These are phyloP conservation scores for Nemania abortiva DNA, from an alignment of 2,329 filamentous ascomycete genomes.

Conservation along the genomic window DNA sequence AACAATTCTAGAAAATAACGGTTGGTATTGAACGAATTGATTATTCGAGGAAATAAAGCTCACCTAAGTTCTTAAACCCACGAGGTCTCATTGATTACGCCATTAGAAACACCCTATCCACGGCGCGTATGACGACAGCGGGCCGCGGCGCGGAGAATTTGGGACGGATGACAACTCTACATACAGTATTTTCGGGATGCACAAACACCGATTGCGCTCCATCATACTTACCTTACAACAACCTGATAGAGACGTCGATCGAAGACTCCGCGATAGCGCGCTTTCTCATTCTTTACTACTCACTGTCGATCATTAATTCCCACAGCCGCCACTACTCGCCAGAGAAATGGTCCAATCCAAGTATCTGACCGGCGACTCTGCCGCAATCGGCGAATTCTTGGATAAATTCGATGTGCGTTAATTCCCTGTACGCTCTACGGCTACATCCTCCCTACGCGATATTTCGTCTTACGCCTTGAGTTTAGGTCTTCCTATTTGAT, in stretches of 20 bases:
- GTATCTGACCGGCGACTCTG: slow-evolving; percentile 82
- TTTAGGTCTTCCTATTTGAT: slow-evolving; percentile 90
- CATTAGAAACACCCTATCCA: background rate
- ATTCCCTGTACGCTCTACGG: slow-evolving; percentile 44
- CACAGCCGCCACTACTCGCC: background rate
- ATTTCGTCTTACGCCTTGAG: slow-evolving; percentile 26
- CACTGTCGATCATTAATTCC: no score
- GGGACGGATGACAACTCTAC: slow-evolving; percentile 1
- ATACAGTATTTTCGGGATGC: background rate
- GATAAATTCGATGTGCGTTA: slow-evolving; percentile 88
- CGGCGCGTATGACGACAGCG: background rate
- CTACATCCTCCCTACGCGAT: slow-evolving; percentile 32
- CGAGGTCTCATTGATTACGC: background rate
- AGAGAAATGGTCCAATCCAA: slow-evolving; percentile 59
- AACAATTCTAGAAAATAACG: background rate
- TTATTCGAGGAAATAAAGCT: background rate
- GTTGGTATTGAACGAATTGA: background rate
- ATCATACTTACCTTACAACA: slow-evolving; percentile 28
- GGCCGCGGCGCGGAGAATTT: slow-evolving; percentile 6
- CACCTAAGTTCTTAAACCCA: background rate
- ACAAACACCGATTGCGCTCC: slow-evolving; percentile 18
- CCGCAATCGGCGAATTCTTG: slow-evolving; percentile 84
- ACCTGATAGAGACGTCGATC: background rate
- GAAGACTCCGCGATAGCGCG: slow-evolving; percentile 10
- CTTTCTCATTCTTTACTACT: background rate